A percentile compares a stretch with the other conserved stretches of the same genome.
These are phyloP conservation scores for Tetrahymena elliotti DNA, from an alignment of 73 alveolate species.

Conservation along the genomic window DNA sequence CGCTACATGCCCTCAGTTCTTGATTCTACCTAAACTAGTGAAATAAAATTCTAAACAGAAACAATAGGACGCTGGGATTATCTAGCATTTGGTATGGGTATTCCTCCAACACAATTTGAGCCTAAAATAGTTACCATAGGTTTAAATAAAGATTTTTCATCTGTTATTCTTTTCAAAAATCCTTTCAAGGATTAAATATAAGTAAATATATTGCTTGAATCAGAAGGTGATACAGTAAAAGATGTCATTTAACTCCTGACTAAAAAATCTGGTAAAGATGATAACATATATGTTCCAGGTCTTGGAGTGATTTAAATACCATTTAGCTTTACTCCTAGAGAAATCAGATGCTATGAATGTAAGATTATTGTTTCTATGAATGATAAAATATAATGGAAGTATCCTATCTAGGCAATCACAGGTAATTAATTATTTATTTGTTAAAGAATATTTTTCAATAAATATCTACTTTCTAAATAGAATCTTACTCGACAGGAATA, in stretches of 20 bases:
- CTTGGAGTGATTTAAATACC: conserved; percentile 82
- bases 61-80: conserved; percentile 95
- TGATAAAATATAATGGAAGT: conserved; percentile 88
- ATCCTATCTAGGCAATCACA: conserved; percentile 79
- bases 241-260: conserved; percentile 72
- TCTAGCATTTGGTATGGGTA: conserved; percentile 88
- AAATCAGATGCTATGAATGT: conserved; percentile 85
- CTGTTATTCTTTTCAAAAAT: conserved; percentile 91
- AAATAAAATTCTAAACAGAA: conserved; percentile 69
- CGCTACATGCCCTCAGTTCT: conserved; percentile 89
- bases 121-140: conserved; percentile 86
- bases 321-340: conserved; percentile 85
- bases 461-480: no score
- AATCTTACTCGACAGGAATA: conserved; percentile 81
- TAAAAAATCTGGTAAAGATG: conserved; percentile 70
- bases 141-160: conserved; percentile 87
- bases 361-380: conserved; percentile 83
- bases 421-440: not conserved
- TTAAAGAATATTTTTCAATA: no score
- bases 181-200: conserved; percentile 90
- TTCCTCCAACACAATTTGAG: conserved; percentile 93
- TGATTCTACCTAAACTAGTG: conserved; percentile 77
- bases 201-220: conserved; percentile 23
- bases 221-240: not conserved
- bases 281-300: conserved; percentile 88